These are phyloP conservation scores for Polyporus arcularius DNA, from an alignment of 768 basidiomycete genomes.

Conservation along the genomic window DNA sequence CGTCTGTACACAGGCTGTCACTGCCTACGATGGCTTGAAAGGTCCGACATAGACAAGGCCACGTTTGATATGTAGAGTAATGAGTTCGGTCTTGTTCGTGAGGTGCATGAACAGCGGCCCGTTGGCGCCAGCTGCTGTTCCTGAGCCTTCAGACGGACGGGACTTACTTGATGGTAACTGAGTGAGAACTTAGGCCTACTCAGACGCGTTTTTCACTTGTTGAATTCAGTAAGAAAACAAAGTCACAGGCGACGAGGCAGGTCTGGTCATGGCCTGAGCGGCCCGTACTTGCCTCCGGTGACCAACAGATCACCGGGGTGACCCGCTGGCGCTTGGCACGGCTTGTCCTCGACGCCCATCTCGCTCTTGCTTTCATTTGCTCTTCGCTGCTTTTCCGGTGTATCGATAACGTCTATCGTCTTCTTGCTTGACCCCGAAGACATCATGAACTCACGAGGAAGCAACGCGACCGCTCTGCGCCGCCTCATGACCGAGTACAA, in stretches of 20 bases:
- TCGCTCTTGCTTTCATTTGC: background rate
- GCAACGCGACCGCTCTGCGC: constrained; percentile 72
- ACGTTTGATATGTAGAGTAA: constrained; percentile 1
- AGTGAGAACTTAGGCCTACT: too few species aligned
- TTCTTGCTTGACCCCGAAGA: background rate
- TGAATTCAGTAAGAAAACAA: background rate
- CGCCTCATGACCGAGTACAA: constrained; percentile 94
- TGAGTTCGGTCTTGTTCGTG: background rate
- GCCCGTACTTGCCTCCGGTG: background rate
- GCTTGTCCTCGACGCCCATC: constrained; percentile 5
- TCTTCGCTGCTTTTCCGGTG: background rate
- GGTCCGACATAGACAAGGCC: background rate
- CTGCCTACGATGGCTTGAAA: background rate
- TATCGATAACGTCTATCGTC: background rate
- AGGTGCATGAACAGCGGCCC: background rate
- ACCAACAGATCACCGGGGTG: constrained; percentile 12
- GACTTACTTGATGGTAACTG: too few species aligned
- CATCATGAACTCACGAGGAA: constrained; percentile 55
- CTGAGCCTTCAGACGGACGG: too few species aligned
- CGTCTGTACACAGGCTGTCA: background rate
- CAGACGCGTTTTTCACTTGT: too few species aligned
- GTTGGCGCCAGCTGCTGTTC: background rate
- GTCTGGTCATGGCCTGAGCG: background rate
- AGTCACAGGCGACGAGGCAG: background rate
- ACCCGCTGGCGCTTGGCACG: constrained; percentile 7